These are phyloP conservation scores for Botryotinia convoluta DNA, from an alignment of 2,329 filamentous ascomycete species.

Conservation along the genomic window DNA sequence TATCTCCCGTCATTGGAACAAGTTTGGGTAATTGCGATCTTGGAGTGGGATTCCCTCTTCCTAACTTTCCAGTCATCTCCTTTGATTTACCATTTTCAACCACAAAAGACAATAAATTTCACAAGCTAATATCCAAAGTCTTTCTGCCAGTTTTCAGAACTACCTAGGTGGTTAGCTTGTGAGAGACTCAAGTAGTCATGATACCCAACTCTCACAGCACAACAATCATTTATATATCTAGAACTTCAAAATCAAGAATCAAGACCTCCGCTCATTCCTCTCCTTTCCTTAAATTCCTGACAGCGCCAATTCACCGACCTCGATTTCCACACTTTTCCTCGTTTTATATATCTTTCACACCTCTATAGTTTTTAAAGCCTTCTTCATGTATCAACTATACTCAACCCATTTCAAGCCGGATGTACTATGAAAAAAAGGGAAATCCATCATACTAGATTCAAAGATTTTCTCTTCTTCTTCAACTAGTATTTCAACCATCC, in stretches of 20 bases:
- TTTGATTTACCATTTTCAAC: too few species aligned
- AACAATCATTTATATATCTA: not conserved
- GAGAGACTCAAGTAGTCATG: not conserved
- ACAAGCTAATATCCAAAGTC: too few species aligned
- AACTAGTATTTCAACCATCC: not conserved
- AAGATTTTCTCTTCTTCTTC: not conserved
- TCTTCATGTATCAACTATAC: not conserved
- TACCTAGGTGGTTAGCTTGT: too few species aligned
- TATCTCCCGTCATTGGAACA: too few species aligned
- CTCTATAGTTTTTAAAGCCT: not conserved
- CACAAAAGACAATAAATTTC: too few species aligned
- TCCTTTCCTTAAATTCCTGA: too few species aligned
- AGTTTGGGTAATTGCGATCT: too few species aligned
- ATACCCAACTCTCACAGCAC: not conserved
- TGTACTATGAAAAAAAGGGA: fast-evolving
- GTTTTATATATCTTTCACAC: fast-evolving
- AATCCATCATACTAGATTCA: not conserved
- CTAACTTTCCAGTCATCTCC: not conserved
- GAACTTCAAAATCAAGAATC: not conserved
- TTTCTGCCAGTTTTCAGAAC: too few species aligned
- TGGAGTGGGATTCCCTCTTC: too few species aligned
- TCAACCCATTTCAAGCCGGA: not conserved
- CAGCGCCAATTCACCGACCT: not conserved
- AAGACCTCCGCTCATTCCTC: not conserved
- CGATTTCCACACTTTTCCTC: not conserved